Evolutionary conservation across 73 alveolate genomes (phyloP).

Genomic region (Paramecium caudatum): DNA sequence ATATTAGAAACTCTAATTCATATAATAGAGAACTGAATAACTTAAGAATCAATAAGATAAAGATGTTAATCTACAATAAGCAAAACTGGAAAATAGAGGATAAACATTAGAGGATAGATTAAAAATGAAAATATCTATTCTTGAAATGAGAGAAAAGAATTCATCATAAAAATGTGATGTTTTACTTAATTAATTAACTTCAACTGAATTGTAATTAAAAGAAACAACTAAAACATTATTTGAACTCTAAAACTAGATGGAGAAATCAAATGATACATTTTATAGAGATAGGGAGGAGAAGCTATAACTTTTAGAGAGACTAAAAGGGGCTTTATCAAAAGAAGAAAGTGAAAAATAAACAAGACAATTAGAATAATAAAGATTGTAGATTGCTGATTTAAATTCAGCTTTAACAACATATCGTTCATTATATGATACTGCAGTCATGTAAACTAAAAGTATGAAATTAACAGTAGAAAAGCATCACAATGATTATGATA

Average conservation of each 20-base stretch:
- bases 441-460: constrained; percentile 61
- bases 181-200: background rate
- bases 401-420: constrained; percentile 47
- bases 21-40: constrained; percentile 56
- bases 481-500: constrained; percentile 47
- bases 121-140: constrained; percentile 68
- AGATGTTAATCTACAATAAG: constrained; percentile 31
- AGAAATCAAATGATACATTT: constrained; percentile 40
- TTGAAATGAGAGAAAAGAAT: constrained; percentile 76
- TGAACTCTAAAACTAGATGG: constrained; percentile 35
- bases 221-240: background rate
- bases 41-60: constrained; percentile 18
- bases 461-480: constrained; percentile 66
- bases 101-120: constrained; percentile 63
- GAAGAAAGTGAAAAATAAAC: constrained; percentile 51
- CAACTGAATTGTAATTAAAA: background rate
- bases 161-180: constrained; percentile 48
- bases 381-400: background rate
- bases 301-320: background rate
- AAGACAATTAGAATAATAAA: background rate
- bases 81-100: background rate
- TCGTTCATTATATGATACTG: constrained; percentile 65
- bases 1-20: constrained; percentile 23
- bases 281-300: constrained; percentile 22
- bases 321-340: constrained; percentile 16